Percentiles rank a stretch among this genome's conserved stretches.
Evolutionary conservation across 768 basidiomycete species (phyloP).

Genomic region (Naganishia onofrii): DNA sequence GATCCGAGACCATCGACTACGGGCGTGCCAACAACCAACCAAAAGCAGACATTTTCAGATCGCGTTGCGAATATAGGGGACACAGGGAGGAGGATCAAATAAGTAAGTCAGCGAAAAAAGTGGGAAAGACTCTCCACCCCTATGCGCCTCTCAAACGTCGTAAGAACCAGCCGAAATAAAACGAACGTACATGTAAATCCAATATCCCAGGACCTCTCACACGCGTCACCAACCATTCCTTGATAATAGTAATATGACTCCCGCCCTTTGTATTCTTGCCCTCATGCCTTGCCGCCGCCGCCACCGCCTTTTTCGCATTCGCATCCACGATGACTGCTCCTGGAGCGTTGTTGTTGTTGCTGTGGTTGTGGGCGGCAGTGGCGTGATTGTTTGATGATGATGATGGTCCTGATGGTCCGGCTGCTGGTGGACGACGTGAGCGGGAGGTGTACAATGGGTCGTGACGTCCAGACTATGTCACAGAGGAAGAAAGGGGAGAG

Average conservation of each 20-base stretch:
- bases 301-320: neutral
- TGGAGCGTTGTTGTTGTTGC: neutral
- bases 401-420: too few species aligned
- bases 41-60: too few species aligned
- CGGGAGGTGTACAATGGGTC: neutral
- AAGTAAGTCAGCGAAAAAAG: too few species aligned
- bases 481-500: neutral
- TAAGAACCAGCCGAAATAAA: neutral
- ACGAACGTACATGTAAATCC: slow-evolving; percentile 29
- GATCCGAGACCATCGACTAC: slow-evolving; percentile 66
- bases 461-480: slow-evolving; percentile 1
- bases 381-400: too few species aligned
- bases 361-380: too few species aligned
- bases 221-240: slow-evolving; percentile 31
- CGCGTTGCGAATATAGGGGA: neutral
- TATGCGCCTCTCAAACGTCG: too few species aligned
- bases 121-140: too few species aligned
- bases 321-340: neutral
- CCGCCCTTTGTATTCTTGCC: slow-evolving; percentile 7
- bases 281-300: neutral
- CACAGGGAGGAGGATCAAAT: too few species aligned
- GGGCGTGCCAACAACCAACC: neutral
- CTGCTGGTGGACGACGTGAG: neutral
- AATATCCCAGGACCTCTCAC: slow-evolving; percentile 25
- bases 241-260: slow-evolving; percentile 27